Evolutionary conservation across 306 rosid species (phyloP), one percentile per base, ranked within the genome.

Genomic region (Prunus davidiana): DNA sequence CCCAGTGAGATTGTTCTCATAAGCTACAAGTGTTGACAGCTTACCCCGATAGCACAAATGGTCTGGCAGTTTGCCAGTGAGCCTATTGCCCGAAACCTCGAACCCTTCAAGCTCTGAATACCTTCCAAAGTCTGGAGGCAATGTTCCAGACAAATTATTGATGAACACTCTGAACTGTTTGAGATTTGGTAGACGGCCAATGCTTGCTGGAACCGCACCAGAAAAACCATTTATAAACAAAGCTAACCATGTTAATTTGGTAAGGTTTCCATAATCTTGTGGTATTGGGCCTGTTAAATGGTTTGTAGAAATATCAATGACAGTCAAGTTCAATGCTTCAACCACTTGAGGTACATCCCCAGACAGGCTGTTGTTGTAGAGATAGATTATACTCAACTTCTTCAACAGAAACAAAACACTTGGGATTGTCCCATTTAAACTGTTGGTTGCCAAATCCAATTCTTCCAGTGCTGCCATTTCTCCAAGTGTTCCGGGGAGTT

Each of bases 81-180:
- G 85, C 75, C 3, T 76, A 60, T 93, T 93, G 4, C 25, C 2
- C 11, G 76, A 12, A 20, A 89, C 64, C 54, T 82, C 10, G 65
- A 93, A 88, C 2, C 51, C 45, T 71, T 0, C 4, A 30, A 91
- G 90, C 56, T 3, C 71, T 0, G 87, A 89, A 74, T 82, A 45
- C 64, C 67, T 79, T 12, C 98, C 98, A 5, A 93, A 80, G 9
- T 88, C 88, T 0, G 91, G 83, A 72, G 98, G 87, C 61, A 91
- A 43, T 15, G 46, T 75, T 19, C 96, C 96, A 25, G 91, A 85
- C 8, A 93, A 72, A 3, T 83, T 89, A 80, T 91, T 89, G 18
- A 3, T 2, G 58, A 81, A 87, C 67, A 89, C 43, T 9, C 28
- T 77, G 57, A 93, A 75, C 27, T 71, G 69, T 6, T 43, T 0